A percentile compares a stretch with the other conserved stretches of the same genome.
Conservation (phyloP, 148 eudicot species). For the Rhododendron griersonianum region DNA sequence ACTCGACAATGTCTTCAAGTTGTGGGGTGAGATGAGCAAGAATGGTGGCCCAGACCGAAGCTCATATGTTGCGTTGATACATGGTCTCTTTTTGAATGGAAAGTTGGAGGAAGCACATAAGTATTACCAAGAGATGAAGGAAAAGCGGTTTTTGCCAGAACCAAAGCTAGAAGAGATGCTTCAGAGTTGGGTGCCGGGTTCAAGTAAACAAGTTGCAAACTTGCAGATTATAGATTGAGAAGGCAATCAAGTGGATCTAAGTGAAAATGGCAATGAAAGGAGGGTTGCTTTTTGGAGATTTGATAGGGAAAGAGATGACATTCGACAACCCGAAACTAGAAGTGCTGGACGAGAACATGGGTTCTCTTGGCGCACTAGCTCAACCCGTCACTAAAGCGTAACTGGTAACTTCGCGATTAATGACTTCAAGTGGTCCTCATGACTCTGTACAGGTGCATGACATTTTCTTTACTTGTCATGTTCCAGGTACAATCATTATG, state of each 20-base stretch:
- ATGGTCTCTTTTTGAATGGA: slow-evolving; percentile 83
- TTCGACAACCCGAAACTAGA: slow-evolving; percentile 25
- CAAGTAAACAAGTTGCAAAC: slow-evolving; percentile 44
- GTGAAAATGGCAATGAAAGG: slow-evolving; percentile 8
- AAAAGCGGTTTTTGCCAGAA: slow-evolving; percentile 55
- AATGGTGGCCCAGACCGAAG: slow-evolving; percentile 65
- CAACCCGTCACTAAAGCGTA: too few relatives aligned
- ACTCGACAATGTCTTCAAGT: slow-evolving; percentile 45
- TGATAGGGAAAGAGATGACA: slow-evolving; percentile 16
- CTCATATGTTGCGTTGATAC: slow-evolving; percentile 61
- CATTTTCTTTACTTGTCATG: neutral
- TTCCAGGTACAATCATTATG: neutral
- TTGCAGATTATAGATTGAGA: slow-evolving; percentile 12
- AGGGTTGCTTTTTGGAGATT: neutral
- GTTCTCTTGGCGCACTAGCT: too few relatives aligned
- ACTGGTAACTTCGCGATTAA: too few relatives aligned
- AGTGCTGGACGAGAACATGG: slow-evolving; percentile 16
- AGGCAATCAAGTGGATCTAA: slow-evolving; percentile 15
- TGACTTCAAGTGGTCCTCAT: neutral
- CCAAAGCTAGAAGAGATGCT: slow-evolving; percentile 62
- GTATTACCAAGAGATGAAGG: slow-evolving; percentile 69
- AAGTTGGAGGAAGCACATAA: slow-evolving; percentile 68
- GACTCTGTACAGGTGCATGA: slow-evolving; percentile 10
- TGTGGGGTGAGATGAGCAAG: slow-evolving; percentile 70
- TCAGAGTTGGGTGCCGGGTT: slow-evolving; percentile 45